Base-by-base conservation (phyloP, 306 rosid species). In the Vigna nakashimae region DNA sequence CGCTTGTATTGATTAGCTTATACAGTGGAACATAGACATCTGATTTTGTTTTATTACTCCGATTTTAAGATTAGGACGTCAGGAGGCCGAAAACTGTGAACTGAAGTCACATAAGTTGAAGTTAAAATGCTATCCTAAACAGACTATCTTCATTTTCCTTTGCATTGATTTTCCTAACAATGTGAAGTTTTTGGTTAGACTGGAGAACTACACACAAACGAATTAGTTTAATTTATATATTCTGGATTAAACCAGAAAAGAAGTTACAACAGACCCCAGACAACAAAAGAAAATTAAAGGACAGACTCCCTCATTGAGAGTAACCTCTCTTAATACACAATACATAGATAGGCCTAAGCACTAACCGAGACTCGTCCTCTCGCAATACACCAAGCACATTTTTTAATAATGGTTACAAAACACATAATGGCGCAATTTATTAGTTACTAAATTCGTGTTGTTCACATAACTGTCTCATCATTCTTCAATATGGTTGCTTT, bases 51-150 rank as follows among this genome's bases (percentile, higher is more conserved):
- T 68, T 36, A 71, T 64, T 74, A 34, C 34, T 20, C 38, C 42
- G 9, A 36, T 22, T 77, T 74, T 64, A 30, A 50, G 9, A 38
- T 34, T 32, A 9, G 49, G 59, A 51, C 65, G 12, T 56, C 65
- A 26, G 64, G 62, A 67, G 68, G 45, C 65, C 55, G 32, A 43
- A 43, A 71, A 71, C 24, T 48, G 30, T n/a, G 50, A 57, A 51
- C 46, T 42, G 12, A 43, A 20, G 59, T 74, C 63, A 70, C 65
- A 50, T 70, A 26, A 76, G 55, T 17, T 58, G 75, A 79, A 75
- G 64, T 22, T 73, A 38, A 58, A 66, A 76, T 51, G 48, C 58
- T 16, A 24, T 22, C 40, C 48, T 40, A 13, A 32, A 62, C 28
- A 13, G 26, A 62, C 28, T 73, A 2, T 69, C 52, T 56, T 56